Base-by-base conservation (phyloP, 352 stramenopile species). In the Globisporangium cystogenes region DNA sequence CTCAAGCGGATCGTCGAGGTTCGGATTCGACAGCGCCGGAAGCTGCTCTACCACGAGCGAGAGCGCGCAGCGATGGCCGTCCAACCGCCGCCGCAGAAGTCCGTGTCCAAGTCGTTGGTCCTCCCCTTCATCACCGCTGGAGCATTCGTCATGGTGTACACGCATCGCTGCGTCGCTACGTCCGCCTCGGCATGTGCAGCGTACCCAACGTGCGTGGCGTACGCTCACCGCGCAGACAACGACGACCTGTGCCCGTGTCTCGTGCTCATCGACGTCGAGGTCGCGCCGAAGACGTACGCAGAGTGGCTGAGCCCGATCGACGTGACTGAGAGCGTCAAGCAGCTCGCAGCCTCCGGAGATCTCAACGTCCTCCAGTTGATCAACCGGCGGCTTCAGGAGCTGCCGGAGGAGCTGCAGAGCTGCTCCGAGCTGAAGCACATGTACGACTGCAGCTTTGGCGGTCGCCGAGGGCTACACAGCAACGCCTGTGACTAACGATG, bases 331-430 rank as follows among this genome's bases (percentile, higher is more conserved):
- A 48, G 41, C 0, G 68, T 78, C 2, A 55, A 68, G 16, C 40
- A 35, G 0, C 43, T 78, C 0, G 51, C 71, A 26, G 21, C 33
- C 0, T 59, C 70, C 10, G 72, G 75, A 6, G 55, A 70, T 24
- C 55, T 83, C 11, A 55, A 55, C 7, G 61, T 67, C 0, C 51
- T 84, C 20, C 72, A 76, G 11, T 29, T 84, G 10, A 69, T 76
- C 33, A 81, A 84, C 31, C 59, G 60, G 0, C 51, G 43, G 0
- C 26, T 86, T 5, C 15, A 50, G 0, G 46, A 53, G 12, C 52
- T 53, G 37, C 70, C 72, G 4, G 41, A 54, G 0, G 54, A 76
- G 29, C 45, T 86, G 3, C 39, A 60, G 5, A 39, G 43, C 0
- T 82, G 75, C 26, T 43, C 48, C 1, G 46, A 66, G 1, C 55